Evolutionary conservation across 106 monocot genomes (phyloP).

Genomic region (Allium sativum): DNA sequence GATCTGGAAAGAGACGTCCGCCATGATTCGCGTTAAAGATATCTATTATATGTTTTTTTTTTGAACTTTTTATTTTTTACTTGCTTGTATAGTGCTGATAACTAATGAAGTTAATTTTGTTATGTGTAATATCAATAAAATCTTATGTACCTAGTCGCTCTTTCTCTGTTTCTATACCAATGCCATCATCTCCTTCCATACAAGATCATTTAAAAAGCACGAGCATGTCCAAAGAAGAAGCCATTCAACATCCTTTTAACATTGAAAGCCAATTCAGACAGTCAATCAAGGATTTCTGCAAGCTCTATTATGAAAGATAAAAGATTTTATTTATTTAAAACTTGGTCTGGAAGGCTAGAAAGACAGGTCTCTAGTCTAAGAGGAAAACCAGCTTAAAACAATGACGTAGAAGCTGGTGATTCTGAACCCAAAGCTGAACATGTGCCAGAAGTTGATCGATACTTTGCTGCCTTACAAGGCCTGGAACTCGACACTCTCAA

Average conservation of each 20-base stretch:
- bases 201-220: neutral
- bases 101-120: no score
- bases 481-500: slow-evolving; percentile 56
- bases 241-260: neutral
- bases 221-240: neutral
- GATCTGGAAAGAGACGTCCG: no score
- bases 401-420: neutral
- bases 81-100: neutral
- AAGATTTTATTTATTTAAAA: slow-evolving; percentile 57
- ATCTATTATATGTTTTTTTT: no score
- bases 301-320: slow-evolving; percentile 3
- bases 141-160: neutral
- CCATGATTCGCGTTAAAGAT: no score
- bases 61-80: no score
- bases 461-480: slow-evolving; percentile 59
- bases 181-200: neutral
- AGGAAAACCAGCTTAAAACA: slow-evolving; percentile 8
- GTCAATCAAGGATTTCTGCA: neutral
- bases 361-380: slow-evolving; percentile 35
- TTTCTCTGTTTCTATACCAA: neutral
- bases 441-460: slow-evolving; percentile 42
- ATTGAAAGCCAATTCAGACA: neutral
- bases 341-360: slow-evolving; percentile 47
- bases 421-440: slow-evolving; percentile 2
- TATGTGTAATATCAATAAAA: neutral